Conservation (phyloP, 345 rosid species). For the Kernera saxatilis region DNA sequence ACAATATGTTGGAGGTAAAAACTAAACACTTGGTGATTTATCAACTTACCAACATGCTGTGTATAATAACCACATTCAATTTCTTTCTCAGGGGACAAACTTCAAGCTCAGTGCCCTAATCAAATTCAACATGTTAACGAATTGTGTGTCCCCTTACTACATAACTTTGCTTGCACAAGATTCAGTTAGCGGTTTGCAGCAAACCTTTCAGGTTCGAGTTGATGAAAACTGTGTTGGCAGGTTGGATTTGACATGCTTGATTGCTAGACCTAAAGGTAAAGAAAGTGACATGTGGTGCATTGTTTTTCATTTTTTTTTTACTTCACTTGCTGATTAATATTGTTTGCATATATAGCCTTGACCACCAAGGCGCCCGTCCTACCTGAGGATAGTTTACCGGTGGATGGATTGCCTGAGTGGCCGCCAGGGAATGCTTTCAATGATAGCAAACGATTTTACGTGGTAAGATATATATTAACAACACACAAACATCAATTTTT, state of each 20-base stretch:
- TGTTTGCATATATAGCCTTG: not conserved
- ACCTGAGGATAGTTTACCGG: not conserved
- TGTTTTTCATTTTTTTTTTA: not conserved
- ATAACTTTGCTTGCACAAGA: not conserved
- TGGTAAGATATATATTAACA: not conserved
- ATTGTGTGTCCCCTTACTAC: too few species aligned
- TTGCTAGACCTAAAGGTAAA: not conserved
- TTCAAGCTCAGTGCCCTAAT: too few species aligned
- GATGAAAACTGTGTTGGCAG: not conserved
- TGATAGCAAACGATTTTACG: not conserved
- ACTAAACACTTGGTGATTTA: too few species aligned
- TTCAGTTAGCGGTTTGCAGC: not conserved
- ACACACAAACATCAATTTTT: not conserved
- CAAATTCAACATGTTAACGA: too few species aligned
- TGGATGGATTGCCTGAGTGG: not conserved
- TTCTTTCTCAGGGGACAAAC: too few species aligned
- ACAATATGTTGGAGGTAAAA: not conserved
- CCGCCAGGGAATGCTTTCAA: not conserved
- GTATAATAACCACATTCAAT: too few species aligned
- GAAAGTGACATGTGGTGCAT: not conserved
- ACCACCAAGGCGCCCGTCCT: not conserved
- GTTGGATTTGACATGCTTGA: not conserved
- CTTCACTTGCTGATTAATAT: not conserved
- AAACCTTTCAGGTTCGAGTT: not conserved
- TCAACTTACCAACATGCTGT: too few species aligned